Evolutionary conservation across 768 basidiomycete genomes (phyloP).

Genomic region (Tulasnella sp.): DNA sequence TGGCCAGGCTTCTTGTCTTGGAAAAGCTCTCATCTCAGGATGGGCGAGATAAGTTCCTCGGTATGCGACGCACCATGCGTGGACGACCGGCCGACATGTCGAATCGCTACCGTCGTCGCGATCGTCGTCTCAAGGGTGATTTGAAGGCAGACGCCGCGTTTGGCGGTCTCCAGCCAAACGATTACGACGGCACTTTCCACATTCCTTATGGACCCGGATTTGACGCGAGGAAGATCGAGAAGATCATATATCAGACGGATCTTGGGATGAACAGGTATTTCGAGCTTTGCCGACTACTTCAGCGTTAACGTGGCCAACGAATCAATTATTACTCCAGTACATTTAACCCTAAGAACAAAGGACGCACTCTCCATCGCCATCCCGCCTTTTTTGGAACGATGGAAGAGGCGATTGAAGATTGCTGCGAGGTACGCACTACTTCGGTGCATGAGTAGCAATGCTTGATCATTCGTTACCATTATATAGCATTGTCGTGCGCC

Average conservation of each 20-base stretch:
- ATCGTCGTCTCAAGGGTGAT: conserved; percentile 43
- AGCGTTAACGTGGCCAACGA: too few species aligned
- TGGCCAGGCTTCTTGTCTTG: conserved; percentile 51
- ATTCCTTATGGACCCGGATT: conserved; percentile 54
- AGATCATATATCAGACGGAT: conserved; percentile 47
- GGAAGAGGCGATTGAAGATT: conserved; percentile 48
- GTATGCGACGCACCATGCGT: conserved; percentile 39
- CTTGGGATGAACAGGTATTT: conserved; percentile 14
- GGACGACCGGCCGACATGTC: conserved; percentile 34
- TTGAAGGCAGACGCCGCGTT: conserved; percentile 37
- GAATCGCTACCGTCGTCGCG: conserved; percentile 26
- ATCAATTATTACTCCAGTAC: conserved; percentile 29
- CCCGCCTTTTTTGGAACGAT: conserved; percentile 53
- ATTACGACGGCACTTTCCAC: conserved; percentile 47
- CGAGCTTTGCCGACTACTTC: background rate
- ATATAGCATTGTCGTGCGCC: conserved; percentile 44
- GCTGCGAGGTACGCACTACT: conserved; percentile 41
- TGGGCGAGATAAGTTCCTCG: conserved; percentile 37
- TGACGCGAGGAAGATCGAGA: conserved; percentile 46
- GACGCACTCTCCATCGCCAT: conserved; percentile 48
- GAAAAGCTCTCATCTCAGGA: conserved; percentile 43
- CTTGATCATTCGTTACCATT: background rate
- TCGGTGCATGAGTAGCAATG: background rate
- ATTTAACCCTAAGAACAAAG: conserved; percentile 55
- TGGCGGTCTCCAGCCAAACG: conserved; percentile 42